Evolutionary conservation across 2,329 filamentous ascomycete genomes (phyloP), one percentile per base, ranked within the genome.

Genomic region (Fusarium setosum): DNA sequence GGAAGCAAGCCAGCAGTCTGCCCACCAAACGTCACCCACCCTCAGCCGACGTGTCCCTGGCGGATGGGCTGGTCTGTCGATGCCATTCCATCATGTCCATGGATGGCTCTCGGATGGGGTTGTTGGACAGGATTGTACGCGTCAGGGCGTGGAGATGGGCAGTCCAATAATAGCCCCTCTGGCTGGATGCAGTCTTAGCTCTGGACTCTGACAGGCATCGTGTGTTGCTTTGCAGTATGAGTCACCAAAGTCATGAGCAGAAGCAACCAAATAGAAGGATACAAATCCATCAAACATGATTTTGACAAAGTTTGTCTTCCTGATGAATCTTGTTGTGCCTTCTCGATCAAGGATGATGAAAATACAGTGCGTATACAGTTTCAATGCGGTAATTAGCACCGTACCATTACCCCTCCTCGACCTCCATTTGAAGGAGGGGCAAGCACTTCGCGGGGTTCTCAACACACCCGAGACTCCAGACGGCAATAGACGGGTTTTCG

Each of bases 31-130:
- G 59, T 55, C 56, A 53, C 51, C 60, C 58, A 35, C 34, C 54
- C 38, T 51, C 50, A 51, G 29, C 23, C 48, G 37, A 56, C 59
- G 37, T 56, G 50, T 64, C 59, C 61, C 24, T 52, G 45, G 45
- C 38, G 26, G 23, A 61, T 57, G 60, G 52, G 58, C 38, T 56
- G 44, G 24, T 58, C 32, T 29, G 38, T 34, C 54, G 45, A 66
- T 53, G 40, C 59, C 50, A 37, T 59, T 41, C 41, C 42, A 42
- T 65, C 41, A 48, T 41, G 41, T 50, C 21, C 21, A 18, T 35
- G 26, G 26, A 29, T 29, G 26, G 26, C 26, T 20, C 44, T 41
- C 40, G 13, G 37, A 21, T 29, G 37, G 21, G 29, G 24, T 32
- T 37, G 31, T 32, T 29, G 41, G 44, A 24, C 40, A 18, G 15